phyloP scores from a whole-genome alignment of 306 rosid genomes.

The Prunus davidiana region DNA sequence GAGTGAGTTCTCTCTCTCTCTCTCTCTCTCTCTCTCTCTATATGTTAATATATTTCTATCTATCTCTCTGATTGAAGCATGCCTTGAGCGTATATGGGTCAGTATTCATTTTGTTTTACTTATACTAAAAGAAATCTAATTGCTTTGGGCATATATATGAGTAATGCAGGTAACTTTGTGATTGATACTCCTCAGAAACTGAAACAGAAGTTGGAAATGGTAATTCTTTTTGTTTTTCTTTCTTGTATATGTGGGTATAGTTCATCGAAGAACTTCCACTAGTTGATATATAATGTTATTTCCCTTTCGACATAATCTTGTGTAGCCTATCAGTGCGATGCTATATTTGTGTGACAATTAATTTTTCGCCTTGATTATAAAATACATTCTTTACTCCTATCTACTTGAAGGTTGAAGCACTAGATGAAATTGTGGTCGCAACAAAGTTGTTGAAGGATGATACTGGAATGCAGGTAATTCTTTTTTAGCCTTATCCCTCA shows the following conservation, averaged over 20 bases:
- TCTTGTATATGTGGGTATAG: background rate
- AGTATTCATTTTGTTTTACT: constrained; percentile 14
- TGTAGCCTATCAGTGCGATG: background rate
- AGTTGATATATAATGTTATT: background rate
- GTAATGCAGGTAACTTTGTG: constrained; percentile 71
- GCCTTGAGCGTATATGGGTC: background rate
- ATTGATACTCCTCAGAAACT: constrained; percentile 92
- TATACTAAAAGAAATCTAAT: constrained; percentile 15
- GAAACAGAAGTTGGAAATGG: constrained; percentile 90
- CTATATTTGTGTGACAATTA: constrained; percentile 2
- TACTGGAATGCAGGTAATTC: constrained; percentile 56
- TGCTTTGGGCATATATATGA: constrained; percentile 17
- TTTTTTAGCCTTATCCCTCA: constrained; percentile 8
- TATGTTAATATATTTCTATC: too few relatives aligned
- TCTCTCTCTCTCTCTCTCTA: background rate
- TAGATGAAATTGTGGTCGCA: constrained; percentile 90
- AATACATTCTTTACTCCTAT: constrained; percentile 17
- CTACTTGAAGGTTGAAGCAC: constrained; percentile 85
- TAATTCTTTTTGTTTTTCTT: constrained; percentile 29
- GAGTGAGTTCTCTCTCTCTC: constrained; percentile 56
- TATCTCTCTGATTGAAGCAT: constrained; percentile 2
- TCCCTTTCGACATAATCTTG: background rate
- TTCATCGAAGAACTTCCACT: background rate
- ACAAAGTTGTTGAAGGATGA: constrained; percentile 67
- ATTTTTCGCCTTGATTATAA: background rate